phyloP scores from a whole-genome alignment of 306 rosid genomes.

The Cucurbita ficifolia region DNA sequence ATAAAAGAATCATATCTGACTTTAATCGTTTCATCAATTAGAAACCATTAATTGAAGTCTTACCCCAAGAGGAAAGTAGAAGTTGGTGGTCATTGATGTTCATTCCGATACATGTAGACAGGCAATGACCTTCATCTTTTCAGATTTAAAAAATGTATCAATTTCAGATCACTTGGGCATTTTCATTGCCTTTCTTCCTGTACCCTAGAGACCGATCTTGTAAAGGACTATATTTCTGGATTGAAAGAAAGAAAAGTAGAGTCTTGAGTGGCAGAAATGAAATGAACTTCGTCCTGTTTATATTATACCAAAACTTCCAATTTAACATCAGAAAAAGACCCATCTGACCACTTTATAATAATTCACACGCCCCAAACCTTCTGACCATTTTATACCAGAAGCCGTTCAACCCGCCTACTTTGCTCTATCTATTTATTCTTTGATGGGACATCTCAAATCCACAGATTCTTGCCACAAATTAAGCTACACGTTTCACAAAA shows the following conservation, averaged over 20 bases:
- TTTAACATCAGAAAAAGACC: neutral
- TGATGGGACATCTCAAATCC: neutral
- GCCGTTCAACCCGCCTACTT: neutral
- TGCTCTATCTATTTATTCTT: neutral
- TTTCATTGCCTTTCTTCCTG: neutral
- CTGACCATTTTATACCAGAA: neutral
- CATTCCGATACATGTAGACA: neutral
- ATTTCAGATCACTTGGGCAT: neutral
- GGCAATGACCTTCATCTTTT: neutral
- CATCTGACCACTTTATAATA: neutral
- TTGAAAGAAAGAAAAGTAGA: neutral
- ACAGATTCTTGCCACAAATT: neutral
- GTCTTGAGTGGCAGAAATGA: neutral
- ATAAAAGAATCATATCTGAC: conserved; percentile 32
- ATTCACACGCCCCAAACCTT: neutral
- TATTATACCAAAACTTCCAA: neutral
- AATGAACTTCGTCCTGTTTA: neutral
- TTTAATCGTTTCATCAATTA: conserved; percentile 25
- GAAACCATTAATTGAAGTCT: neutral
- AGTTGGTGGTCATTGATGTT: neutral
- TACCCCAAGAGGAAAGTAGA: neutral
- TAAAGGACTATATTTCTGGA: neutral
- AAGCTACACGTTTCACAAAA: conserved; percentile 21
- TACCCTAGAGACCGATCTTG: neutral
- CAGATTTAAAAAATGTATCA: neutral